phyloP scores from a whole-genome alignment of 139 green algal genomes.

The Auxenochlorella pyrenoidosa region DNA sequence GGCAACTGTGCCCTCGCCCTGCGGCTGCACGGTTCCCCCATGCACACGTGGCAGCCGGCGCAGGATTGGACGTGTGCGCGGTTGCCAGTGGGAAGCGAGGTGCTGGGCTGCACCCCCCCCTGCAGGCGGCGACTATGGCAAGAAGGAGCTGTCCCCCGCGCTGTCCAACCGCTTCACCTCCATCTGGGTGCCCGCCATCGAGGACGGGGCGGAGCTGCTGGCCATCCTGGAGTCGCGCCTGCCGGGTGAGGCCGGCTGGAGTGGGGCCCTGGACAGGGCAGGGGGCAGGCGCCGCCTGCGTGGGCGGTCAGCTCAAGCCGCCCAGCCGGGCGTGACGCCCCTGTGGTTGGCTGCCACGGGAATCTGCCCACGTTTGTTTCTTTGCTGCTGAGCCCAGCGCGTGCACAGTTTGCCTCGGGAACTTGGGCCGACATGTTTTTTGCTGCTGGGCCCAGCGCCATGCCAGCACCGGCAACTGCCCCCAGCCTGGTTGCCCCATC shows the following conservation, averaged over 20 bases:
- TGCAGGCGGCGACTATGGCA: conserved; percentile 91
- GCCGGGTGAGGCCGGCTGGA: background rate
- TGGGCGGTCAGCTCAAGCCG: background rate
- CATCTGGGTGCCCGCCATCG: conserved; percentile 86
- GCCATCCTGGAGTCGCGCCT: conserved; percentile 68
- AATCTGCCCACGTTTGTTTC: too few relatives aligned
- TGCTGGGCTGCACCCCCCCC: background rate
- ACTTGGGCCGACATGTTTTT: background rate
- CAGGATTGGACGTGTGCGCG: too few relatives aligned
- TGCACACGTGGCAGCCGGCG: too few relatives aligned
- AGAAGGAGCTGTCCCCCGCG: conserved; percentile 98
- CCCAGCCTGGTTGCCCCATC: background rate
- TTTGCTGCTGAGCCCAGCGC: too few relatives aligned
- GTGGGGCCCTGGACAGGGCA: background rate
- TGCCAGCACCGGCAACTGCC: background rate
- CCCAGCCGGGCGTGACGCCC: too few relatives aligned
- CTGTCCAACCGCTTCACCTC: conserved; percentile 96
- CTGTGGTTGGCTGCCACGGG: too few relatives aligned
- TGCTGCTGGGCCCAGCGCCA: too few relatives aligned
- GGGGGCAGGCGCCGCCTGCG: background rate
- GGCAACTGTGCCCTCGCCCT: too few relatives aligned
- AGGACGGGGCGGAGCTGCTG: conserved; percentile 70
- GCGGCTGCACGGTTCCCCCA: too few relatives aligned
- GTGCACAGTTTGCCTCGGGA: too few relatives aligned
- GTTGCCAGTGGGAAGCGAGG: too few relatives aligned